phyloP scores from a whole-genome alignment of 805 yeast species.

The Starmera quercuum region DNA sequence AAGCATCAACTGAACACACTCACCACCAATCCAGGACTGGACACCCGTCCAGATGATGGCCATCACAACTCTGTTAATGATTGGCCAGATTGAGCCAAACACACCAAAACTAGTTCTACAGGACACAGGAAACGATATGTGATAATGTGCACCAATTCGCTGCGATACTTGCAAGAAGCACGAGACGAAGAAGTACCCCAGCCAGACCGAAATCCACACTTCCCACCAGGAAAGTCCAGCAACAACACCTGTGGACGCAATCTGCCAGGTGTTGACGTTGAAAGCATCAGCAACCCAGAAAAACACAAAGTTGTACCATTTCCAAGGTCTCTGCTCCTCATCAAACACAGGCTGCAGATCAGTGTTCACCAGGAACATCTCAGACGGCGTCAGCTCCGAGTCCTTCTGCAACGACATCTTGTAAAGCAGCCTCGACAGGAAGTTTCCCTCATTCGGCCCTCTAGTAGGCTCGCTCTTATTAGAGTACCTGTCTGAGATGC shows the following conservation, averaged over 20 bases:
- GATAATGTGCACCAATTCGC: slow-evolving; percentile 74
- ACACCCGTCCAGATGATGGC: slow-evolving; percentile 85
- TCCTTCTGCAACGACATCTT: slow-evolving; percentile 4
- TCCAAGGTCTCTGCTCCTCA: slow-evolving; percentile 69
- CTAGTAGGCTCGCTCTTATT: not conserved
- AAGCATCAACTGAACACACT: slow-evolving; percentile 73
- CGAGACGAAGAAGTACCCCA: slow-evolving; percentile 71
- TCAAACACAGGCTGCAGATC: slow-evolving; percentile 75
- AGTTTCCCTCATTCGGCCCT: not conserved
- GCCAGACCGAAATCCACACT: slow-evolving; percentile 83
- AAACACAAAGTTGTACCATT: slow-evolving; percentile 70
- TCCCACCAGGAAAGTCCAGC: slow-evolving; percentile 88
- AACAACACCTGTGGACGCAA: slow-evolving; percentile 77
- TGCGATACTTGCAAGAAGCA: slow-evolving; percentile 64
- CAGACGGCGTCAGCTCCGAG: slow-evolving; percentile 37
- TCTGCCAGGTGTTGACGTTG: slow-evolving; percentile 87
- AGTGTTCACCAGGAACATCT: slow-evolving; percentile 61
- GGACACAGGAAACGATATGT: slow-evolving; percentile 78
- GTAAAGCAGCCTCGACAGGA: not conserved
- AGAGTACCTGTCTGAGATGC: no score
- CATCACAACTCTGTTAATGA: slow-evolving; percentile 82
- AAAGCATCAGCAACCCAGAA: slow-evolving; percentile 90
- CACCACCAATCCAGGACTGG: slow-evolving; percentile 79
- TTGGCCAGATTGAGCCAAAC: slow-evolving; percentile 84
- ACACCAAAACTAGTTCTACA: slow-evolving; percentile 81